These are phyloP conservation scores for Aspergillus taichungensis DNA, from an alignment of 495 filamentous ascomycete genomes.

Conservation along the genomic window DNA sequence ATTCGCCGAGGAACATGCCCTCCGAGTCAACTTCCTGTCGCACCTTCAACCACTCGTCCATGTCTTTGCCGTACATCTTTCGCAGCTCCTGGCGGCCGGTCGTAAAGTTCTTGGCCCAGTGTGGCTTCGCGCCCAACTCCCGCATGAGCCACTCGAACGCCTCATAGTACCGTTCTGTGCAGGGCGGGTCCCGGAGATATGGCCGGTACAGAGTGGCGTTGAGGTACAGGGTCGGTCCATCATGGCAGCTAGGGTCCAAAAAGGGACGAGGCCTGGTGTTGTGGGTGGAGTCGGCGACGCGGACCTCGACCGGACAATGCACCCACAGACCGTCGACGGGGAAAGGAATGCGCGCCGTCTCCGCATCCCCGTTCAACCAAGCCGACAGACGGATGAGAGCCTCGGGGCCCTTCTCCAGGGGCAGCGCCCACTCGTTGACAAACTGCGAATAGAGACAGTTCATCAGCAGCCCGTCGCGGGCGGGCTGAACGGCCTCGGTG, in stretches of 20 bases:
- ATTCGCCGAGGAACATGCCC: constrained; percentile 86
- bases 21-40: constrained; percentile 72
- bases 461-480: constrained; percentile 75
- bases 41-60: constrained; percentile 58
- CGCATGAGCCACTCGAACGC: constrained; percentile 96
- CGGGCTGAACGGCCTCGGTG: constrained; percentile 68
- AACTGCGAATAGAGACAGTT: constrained; percentile 95
- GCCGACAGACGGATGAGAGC: constrained; percentile 72
- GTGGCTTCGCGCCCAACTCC: constrained; percentile 78
- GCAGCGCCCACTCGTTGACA: constrained; percentile 96
- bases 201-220: constrained; percentile 95
- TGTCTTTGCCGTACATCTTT: constrained; percentile 43
- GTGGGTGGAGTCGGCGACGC: constrained; percentile 67
- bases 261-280: constrained; percentile 53
- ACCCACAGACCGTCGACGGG: constrained; percentile 70
- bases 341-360: constrained; percentile 63
- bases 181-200: constrained; percentile 73
- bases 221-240: constrained; percentile 80
- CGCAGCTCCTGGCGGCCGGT: constrained; percentile 40
- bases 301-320: constrained; percentile 88
- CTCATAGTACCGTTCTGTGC: constrained; percentile 71
- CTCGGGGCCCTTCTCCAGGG: constrained; percentile 80
- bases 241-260: constrained; percentile 61
- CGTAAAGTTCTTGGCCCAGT: constrained; percentile 95
- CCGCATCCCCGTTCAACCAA: constrained; percentile 65